These are phyloP conservation scores for Paspalum notatum DNA, from an alignment of 176 grass and related monocot species.

Conservation along the genomic window DNA sequence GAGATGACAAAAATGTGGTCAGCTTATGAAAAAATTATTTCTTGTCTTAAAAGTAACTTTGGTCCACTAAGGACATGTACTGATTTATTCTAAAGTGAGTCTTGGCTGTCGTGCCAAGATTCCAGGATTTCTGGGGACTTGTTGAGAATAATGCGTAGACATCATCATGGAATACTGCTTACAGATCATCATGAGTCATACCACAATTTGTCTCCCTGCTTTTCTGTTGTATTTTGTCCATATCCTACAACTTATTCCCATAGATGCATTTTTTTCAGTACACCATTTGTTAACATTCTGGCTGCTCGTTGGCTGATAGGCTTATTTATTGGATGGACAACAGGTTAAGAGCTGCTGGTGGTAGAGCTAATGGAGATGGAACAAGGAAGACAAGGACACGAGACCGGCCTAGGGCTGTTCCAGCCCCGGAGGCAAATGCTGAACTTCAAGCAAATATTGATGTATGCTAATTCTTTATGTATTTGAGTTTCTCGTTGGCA, in stretches of 20 bases:
- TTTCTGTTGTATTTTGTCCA: slow-evolving; percentile 27
- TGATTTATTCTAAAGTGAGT: slow-evolving; percentile 46
- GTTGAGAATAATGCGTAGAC: slow-evolving; percentile 54
- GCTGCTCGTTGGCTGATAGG: slow-evolving; percentile 14
- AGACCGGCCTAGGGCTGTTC: slow-evolving; percentile 68
- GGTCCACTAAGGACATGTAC: slow-evolving; percentile 30
- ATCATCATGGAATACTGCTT: slow-evolving; percentile 54
- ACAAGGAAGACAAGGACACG: slow-evolving; percentile 73
- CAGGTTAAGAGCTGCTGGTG: slow-evolving; percentile 70
- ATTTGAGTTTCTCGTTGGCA: slow-evolving; percentile 17
- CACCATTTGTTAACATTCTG: not conserved
- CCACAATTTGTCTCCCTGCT: slow-evolving; percentile 32
- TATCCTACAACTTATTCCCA: not conserved
- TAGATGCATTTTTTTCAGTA: slow-evolving; percentile 20
- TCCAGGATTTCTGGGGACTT: slow-evolving; percentile 59
- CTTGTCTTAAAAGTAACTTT: slow-evolving; percentile 39
- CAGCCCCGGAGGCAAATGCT: slow-evolving; percentile 87
- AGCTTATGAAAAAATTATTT: not conserved
- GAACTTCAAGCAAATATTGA: slow-evolving; percentile 92
- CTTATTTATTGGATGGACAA: slow-evolving; percentile 32
- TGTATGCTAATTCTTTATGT: slow-evolving; percentile 52
- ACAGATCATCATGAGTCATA: slow-evolving; percentile 54
- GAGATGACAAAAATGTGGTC: slow-evolving; percentile 15
- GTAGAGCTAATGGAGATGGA: slow-evolving; percentile 72
- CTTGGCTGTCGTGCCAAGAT: slow-evolving; percentile 47